Percentiles rank a stretch among this genome's conserved stretches.
phyloP scores from a whole-genome alignment of 116 monocot genomes.

The Iris pallida region DNA sequence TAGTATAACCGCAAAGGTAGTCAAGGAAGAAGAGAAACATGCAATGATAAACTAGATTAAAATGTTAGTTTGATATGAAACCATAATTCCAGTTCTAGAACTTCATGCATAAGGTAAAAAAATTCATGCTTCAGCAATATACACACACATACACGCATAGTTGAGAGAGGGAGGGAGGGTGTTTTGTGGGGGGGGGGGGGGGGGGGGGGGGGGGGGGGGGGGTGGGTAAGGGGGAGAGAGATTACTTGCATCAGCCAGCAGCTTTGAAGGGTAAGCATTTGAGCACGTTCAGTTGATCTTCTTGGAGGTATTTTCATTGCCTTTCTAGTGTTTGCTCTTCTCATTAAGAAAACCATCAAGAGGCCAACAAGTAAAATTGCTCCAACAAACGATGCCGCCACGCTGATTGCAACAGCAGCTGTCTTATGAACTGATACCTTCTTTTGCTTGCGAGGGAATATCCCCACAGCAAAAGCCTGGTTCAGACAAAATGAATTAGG shows the following conservation, averaged over 20 bases:
- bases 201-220: neutral
- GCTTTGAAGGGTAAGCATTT: slow-evolving; percentile 64
- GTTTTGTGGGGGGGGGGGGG: too few relatives aligned
- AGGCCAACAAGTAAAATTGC: slow-evolving; percentile 30
- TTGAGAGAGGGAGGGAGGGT: neutral
- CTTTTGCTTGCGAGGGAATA: slow-evolving; percentile 34
- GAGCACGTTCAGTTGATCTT: slow-evolving; percentile 72
- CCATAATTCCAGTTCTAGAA: neutral
- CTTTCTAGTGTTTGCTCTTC: slow-evolving; percentile 29
- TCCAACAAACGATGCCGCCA: slow-evolving; percentile 28
- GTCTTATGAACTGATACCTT: slow-evolving; percentile 23
- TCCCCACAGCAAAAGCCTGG: slow-evolving; percentile 78
- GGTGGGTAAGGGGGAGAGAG: slow-evolving; percentile 13
- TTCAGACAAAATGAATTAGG: slow-evolving; percentile 59
- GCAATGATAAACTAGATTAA: too few relatives aligned
- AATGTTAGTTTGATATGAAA: neutral
- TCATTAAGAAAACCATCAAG: slow-evolving; percentile 28
- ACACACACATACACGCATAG: too few relatives aligned
- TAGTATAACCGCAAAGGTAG: neutral
- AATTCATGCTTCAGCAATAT: too few relatives aligned
- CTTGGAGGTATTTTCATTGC: slow-evolving; percentile 41
- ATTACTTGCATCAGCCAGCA: slow-evolving; percentile 88
- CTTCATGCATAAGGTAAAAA: too few relatives aligned
- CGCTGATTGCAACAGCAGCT: slow-evolving; percentile 23
- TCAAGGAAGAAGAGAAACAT: too few relatives aligned